Base-by-base conservation (phyloP, 1,139 yeast genomes). In the Saccharomyces pastorianus region DNA sequence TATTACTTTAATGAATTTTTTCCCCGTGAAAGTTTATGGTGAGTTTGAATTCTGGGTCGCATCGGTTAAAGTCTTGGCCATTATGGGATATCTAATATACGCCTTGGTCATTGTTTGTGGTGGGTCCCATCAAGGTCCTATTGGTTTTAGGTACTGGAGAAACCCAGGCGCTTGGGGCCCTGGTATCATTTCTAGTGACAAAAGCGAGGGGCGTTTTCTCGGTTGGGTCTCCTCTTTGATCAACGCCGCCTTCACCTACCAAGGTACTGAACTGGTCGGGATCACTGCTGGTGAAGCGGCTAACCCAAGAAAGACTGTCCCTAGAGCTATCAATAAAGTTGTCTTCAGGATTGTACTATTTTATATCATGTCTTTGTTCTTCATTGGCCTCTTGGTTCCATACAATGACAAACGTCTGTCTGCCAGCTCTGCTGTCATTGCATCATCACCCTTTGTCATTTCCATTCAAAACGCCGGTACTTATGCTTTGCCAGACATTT, bases 251-350 rank as follows among this genome's bases (percentile, higher is more conserved):
- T 86, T 87, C 69, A 88, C 93, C 28, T 86, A 78, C 68, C 81
- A 83, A 62, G 95, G 95, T 65, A 83, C 91, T 6, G 96, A 87
- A 70, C 75, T 85, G 64, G 81, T 80, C 49, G 84, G 83, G 66
- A 81, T 86, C 64, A 81, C 91, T 6, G 88, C 88, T 60, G 89
- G 89, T 68, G 95, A 87, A 73, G 83, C 90, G 54, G 78, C 80
- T 56, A 82, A 86, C 69, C 95, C 95, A 58, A 79, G 95, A 73
- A 78, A 79, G 63, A 76, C 88, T 41, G 86, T 87, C 58, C 93
- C 93, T 62, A 82, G 79, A 66, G 95, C 95, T 50, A 84, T 86
- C 68, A 84, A 78, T 68, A 80, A 84, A 68, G 88, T 90, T 17
- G 84, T 87, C 64, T 83, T 82, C 76, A 85, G 96, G 73, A 85